Conservation (phyloP, 2,329 filamentous ascomycete species). For the Scytalidium sp. region DNA sequence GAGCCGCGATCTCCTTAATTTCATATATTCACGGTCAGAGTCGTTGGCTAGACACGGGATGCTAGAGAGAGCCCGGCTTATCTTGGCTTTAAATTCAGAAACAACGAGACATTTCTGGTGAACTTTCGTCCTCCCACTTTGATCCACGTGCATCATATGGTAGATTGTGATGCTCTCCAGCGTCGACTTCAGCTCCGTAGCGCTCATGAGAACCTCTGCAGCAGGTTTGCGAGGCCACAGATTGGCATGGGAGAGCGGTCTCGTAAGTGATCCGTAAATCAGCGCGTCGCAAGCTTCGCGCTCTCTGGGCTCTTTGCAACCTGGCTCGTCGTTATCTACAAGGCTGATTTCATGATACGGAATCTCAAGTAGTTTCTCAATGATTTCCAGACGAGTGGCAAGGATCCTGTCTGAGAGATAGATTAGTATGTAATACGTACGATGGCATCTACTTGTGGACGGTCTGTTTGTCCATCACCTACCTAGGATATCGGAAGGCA, state of each 20-base stretch:
- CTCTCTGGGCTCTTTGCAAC: neutral
- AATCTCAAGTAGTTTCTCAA: neutral
- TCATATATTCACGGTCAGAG: too few species aligned
- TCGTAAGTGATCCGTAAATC: conserved; percentile 3
- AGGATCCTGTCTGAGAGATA: neutral
- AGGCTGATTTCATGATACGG: neutral
- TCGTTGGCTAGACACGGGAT: too few species aligned
- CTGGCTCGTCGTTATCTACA: neutral
- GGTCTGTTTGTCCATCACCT: too few species aligned
- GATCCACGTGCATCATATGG: too few species aligned
- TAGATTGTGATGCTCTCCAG: too few species aligned
- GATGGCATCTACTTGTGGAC: too few species aligned
- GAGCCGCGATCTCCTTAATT: too few species aligned
- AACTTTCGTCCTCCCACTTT: too few species aligned
- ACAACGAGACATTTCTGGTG: too few species aligned
- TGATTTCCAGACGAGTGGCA: neutral
- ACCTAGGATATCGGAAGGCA: neutral
- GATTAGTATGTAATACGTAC: neutral
- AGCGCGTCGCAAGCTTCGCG: conserved; percentile 5
- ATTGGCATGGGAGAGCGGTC: neutral
- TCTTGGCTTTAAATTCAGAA: too few species aligned
- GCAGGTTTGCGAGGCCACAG: conserved; percentile 1
- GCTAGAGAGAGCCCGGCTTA: too few species aligned
- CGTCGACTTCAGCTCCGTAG: too few species aligned
- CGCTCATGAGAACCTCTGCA: neutral